phyloP scores from a whole-genome alignment of 352 stramenopile species.

The Bremia lactucae region DNA sequence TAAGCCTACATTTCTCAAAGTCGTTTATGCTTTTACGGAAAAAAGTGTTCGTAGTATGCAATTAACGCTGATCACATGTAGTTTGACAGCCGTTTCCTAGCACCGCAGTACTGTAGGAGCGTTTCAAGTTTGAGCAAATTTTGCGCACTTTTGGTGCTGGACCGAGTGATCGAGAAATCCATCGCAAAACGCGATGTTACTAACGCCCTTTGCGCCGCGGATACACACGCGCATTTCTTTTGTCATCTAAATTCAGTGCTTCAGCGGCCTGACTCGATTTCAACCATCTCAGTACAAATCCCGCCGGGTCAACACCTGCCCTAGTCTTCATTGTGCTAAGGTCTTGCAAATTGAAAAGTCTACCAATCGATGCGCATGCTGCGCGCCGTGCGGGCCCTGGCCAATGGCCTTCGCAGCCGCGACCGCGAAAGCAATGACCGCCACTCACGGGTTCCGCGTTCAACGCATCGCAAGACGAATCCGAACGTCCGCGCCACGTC shows the following conservation, averaged over 20 bases:
- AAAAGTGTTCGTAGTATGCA: no score
- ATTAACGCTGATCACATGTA: no score
- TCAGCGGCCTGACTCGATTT: background rate
- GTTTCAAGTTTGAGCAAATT: no score
- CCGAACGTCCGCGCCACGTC: constrained; percentile 1
- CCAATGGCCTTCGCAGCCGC: constrained; percentile 13
- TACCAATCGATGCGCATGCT: constrained; percentile 15
- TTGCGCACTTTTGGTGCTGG: constrained; percentile 1
- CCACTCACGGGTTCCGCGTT: background rate
- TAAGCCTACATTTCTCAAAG: no score
- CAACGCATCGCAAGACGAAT: constrained; percentile 5
- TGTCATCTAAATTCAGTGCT: no score
- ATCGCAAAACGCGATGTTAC: constrained; percentile 1
- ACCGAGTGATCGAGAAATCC: no score
- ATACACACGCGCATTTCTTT: no score
- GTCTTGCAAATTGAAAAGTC: background rate
- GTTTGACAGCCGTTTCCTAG: no score
- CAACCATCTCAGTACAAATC: constrained; percentile 1
- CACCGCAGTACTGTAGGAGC: no score
- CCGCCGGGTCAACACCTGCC: constrained; percentile 1
- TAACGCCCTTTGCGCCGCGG: background rate
- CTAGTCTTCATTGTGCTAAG: constrained; percentile 12
- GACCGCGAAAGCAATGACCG: constrained; percentile 2
- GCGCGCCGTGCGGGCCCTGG: constrained; percentile 13
- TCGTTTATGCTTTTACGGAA: no score